These are phyloP conservation scores for Russula abietina DNA, from an alignment of 768 basidiomycete species.

Conservation along the genomic window DNA sequence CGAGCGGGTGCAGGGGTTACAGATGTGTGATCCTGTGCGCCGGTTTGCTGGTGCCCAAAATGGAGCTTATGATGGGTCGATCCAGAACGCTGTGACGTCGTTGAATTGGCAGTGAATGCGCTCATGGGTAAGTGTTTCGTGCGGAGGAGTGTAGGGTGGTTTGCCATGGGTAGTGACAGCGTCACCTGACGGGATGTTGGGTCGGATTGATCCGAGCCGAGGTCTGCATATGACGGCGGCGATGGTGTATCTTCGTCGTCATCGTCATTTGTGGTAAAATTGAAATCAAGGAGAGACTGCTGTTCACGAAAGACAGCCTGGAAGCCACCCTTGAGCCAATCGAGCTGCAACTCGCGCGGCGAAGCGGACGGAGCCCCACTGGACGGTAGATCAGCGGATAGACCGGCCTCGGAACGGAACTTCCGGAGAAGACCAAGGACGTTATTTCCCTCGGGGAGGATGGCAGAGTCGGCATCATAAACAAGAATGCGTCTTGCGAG, in stretches of 20 bases:
- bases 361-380: slow-evolving; percentile 2
- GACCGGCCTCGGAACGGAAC: slow-evolving; percentile 54
- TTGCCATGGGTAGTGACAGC: slow-evolving; percentile 9
- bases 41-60: slow-evolving; percentile 13
- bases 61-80: slow-evolving; percentile 17
- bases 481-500: slow-evolving; percentile 63
- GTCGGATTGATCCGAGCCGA: neutral
- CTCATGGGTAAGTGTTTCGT: slow-evolving; percentile 55
- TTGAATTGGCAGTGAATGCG: slow-evolving; percentile 53
- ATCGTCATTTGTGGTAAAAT: slow-evolving; percentile 45
- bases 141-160: slow-evolving; percentile 37
- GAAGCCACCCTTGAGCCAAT: slow-evolving; percentile 82
- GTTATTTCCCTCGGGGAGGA: slow-evolving; percentile 58
- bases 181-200: slow-evolving; percentile 10
- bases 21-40: slow-evolving; percentile 3
- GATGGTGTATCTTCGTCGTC: slow-evolving; percentile 26
- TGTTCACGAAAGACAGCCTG: slow-evolving; percentile 56
- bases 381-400: slow-evolving; percentile 16
- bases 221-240: slow-evolving; percentile 18
- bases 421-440: slow-evolving; percentile 70
- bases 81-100: slow-evolving; percentile 30
- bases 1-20: neutral
- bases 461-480: slow-evolving; percentile 73
- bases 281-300: slow-evolving; percentile 46
- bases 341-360: slow-evolving; percentile 42